A percentile compares a stretch with the other conserved stretches of the same genome.
These are phyloP conservation scores for Ceratobasidium sp. DNA, from an alignment of 1,284 basidiomycete species.

Conservation along the genomic window DNA sequence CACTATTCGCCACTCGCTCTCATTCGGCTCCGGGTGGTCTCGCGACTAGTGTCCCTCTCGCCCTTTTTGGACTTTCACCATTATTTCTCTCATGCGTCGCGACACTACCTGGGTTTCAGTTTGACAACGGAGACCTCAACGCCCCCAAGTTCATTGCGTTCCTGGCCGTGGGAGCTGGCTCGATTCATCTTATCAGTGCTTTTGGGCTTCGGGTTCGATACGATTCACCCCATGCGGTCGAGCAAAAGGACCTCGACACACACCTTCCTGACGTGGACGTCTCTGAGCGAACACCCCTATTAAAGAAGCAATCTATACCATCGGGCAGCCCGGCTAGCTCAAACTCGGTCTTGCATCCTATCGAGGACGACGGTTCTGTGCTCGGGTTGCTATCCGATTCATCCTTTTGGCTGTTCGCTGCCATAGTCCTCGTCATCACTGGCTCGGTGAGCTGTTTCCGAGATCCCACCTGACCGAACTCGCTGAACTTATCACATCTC, in stretches of 20 bases:
- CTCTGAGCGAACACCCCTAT: conserved; percentile 51
- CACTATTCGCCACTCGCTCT: conserved; percentile 21
- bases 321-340: conserved; percentile 39
- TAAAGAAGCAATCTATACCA: conserved; percentile 64
- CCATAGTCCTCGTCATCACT: conserved; percentile 64
- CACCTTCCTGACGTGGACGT: conserved; percentile 22
- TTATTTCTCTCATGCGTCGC: conserved; percentile 76
- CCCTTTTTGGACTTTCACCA: conserved; percentile 81
- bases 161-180: conserved; percentile 66
- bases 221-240: conserved; percentile 16
- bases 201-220: conserved; percentile 59
- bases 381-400: conserved; percentile 66
- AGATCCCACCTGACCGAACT: background rate
- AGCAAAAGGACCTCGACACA: conserved; percentile 10
- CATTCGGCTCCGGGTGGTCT: conserved; percentile 52
- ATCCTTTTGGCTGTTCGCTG: conserved; percentile 69
- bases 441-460: conserved; percentile 57
- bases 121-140: conserved; percentile 63
- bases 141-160: conserved; percentile 69
- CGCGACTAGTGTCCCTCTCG: conserved; percentile 74
- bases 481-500: background rate
- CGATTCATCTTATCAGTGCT: conserved; percentile 67
- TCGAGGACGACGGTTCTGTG: conserved; percentile 54
- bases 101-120: conserved; percentile 67
- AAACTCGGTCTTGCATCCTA: background rate